A percentile compares a stretch with the other conserved stretches of the same genome.
Conservation (phyloP, 164 flowering plant species). For the Protea cynaroides region DNA sequence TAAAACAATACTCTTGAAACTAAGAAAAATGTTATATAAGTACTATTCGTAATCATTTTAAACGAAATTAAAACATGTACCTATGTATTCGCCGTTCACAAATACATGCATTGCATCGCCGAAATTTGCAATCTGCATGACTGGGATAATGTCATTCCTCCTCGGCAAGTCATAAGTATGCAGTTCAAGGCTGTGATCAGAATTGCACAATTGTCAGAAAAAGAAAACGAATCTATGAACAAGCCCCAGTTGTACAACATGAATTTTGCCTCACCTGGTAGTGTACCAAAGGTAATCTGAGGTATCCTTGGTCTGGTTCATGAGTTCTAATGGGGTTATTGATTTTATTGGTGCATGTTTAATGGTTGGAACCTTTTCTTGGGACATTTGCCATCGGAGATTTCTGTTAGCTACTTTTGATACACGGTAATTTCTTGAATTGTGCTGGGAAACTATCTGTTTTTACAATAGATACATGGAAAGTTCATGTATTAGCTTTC, state of each 20-base stretch:
- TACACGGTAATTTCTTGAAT: slow-evolving; percentile 37
- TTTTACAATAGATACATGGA: background rate
- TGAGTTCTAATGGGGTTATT: slow-evolving; percentile 40
- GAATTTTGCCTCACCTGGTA: slow-evolving; percentile 43
- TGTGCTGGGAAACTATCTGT: slow-evolving; percentile 75
- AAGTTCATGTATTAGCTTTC: no score
- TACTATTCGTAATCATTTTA: no score
- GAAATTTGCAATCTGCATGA: slow-evolving; percentile 53
- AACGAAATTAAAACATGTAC: slow-evolving; percentile 21
- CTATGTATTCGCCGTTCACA: slow-evolving; percentile 70
- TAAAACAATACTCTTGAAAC: no score
- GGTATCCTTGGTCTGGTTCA: slow-evolving; percentile 49
- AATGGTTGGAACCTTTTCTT: slow-evolving; percentile 36
- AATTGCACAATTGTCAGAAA: background rate
- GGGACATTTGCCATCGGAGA: slow-evolving; percentile 40
- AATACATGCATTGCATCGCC: slow-evolving; percentile 79
- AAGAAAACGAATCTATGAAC: background rate
- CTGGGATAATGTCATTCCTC: slow-evolving; percentile 37
- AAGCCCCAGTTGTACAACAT: background rate
- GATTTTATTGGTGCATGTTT: slow-evolving; percentile 9
- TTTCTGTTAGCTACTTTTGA: slow-evolving; percentile 29
- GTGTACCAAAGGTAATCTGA: slow-evolving; percentile 86
- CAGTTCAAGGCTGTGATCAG: slow-evolving; percentile 42
- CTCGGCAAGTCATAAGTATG: slow-evolving; percentile 42
- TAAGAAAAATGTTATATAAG: no score